Evolutionary conservation across 2,329 filamentous ascomycete genomes (phyloP).

Genomic region (Botryosphaeria agaves): DNA sequence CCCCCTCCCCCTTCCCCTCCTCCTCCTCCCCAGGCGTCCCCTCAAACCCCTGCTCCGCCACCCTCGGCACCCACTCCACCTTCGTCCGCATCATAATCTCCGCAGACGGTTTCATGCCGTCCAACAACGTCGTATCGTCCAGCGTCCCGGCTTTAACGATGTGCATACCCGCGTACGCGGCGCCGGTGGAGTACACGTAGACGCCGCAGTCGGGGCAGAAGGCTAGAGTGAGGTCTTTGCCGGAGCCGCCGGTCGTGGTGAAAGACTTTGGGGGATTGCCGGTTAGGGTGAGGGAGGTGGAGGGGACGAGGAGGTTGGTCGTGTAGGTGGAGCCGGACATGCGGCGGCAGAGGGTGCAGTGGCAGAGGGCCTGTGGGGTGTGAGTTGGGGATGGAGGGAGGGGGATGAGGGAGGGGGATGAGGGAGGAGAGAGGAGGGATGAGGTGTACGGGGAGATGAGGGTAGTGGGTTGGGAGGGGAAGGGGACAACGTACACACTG

Average conservation of each 20-base stretch:
- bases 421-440: not conserved
- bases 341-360: slow-evolving; percentile 6
- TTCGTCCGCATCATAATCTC: not conserved
- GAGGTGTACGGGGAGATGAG: not conserved
- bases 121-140: not conserved
- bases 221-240: not conserved
- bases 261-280: not conserved
- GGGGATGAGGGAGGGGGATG: not conserved
- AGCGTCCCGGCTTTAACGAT: not conserved
- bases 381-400: not conserved
- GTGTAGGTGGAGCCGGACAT: slow-evolving; percentile 3
- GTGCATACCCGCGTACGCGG: not conserved
- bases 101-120: not conserved
- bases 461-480: not conserved
- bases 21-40: not conserved
- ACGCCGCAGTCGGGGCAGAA: not conserved
- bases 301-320: slow-evolving; percentile 3
- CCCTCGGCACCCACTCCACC: not conserved
- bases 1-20: not conserved
- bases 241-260: not conserved
- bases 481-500: not conserved
- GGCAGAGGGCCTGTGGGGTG: slow-evolving; percentile 4
- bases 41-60: not conserved
- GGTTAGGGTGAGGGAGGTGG: slow-evolving; percentile 1
- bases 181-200: not conserved